Evolutionary conservation across 73 alveolate genomes (phyloP), one percentile per base, ranked within the genome.

Genomic region (Symbiodinium pilosum): DNA sequence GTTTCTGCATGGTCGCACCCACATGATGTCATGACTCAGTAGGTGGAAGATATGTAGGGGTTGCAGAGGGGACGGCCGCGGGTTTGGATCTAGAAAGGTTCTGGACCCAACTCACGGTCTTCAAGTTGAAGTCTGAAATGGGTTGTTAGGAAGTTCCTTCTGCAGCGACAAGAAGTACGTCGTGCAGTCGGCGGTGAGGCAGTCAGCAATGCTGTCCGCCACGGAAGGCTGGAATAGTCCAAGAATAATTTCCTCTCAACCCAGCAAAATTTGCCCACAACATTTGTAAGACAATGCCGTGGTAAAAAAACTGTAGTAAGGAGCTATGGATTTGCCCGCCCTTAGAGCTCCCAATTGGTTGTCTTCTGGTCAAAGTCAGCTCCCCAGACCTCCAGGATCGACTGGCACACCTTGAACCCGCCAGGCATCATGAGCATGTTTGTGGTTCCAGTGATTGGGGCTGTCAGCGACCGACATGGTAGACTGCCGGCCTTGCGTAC

Each of bases 181-280:
- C 81, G 81, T 64, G 81, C 81, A 64, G 38, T 64, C 81, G 3
- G 81, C 81, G 16, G 81, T 64, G 81, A 64, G 81, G 30, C 81
- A 64, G 81, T 64, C 81, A 64, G 81, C 81, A 34, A 64, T 64
- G 81, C 81, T 64, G 81, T 64, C 81, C 12, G 81, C 81, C 41
- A 64, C 81, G 30, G 81, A 64, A 64, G 81, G 81, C 81, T 64
- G 81, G 81, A n/a, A n/a, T n/a, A n/a, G n/a, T n/a, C n/a, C n/a
- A n/a, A n/a, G n/a, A n/a, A n/a, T n/a, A n/a, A n/a, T n/a, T n/a
- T n/a, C n/a, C n/a, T n/a, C n/a, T n/a, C n/a, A n/a, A n/a, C n/a
- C n/a, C n/a, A n/a, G n/a, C n/a, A n/a, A n/a, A n/a, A n/a, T n/a
- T n/a, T n/a, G n/a, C n/a, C n/a, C n/a, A n/a, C n/a, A n/a, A n/a